These are phyloP conservation scores for Parasarocladium wereldwijsianum DNA, from an alignment of 2,329 filamentous ascomycete genomes.

Conservation along the genomic window DNA sequence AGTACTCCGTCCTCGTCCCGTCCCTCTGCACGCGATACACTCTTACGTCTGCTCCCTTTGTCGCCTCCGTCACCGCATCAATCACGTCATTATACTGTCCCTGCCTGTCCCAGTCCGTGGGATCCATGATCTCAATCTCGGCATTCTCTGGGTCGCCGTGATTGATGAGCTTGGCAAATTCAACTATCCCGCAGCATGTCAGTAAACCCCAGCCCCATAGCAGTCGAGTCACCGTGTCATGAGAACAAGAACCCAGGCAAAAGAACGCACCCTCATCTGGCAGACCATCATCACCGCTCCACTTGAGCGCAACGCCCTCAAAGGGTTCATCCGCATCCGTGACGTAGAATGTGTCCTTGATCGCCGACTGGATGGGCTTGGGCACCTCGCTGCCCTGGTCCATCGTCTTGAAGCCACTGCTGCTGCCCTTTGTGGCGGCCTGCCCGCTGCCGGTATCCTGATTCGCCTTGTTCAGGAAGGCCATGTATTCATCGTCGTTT, in stretches of 20 bases:
- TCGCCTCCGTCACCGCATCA: slow-evolving; percentile 51
- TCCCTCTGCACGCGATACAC: slow-evolving; percentile 58
- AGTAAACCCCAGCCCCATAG: too few relatives aligned
- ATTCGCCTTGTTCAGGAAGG: slow-evolving; percentile 81
- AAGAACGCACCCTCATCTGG: slow-evolving; percentile 43
- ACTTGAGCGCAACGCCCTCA: slow-evolving; percentile 56
- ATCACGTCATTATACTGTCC: slow-evolving; percentile 57
- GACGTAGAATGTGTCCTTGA: slow-evolving; percentile 47
- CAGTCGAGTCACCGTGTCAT: too few relatives aligned
- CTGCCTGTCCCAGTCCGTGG: slow-evolving; percentile 57
- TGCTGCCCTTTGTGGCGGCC: slow-evolving; percentile 9
- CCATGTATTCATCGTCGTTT: slow-evolving; percentile 68
- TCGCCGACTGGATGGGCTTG: slow-evolving; percentile 32
- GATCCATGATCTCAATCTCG: slow-evolving; percentile 49
- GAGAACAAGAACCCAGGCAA: slow-evolving; percentile 1
- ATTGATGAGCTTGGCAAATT: slow-evolving; percentile 54
- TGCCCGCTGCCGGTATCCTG: slow-evolving; percentile 47
- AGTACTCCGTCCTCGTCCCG: slow-evolving; percentile 60
- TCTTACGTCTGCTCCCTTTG: slow-evolving; percentile 51
- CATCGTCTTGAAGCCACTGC: slow-evolving; percentile 31
- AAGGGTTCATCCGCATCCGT: slow-evolving; percentile 83
- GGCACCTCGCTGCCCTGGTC: slow-evolving; percentile 47
- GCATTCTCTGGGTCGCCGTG: slow-evolving; percentile 37
- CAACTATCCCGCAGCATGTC: slow-evolving; percentile 29
- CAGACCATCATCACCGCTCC: slow-evolving; percentile 33